Base-by-base conservation (phyloP, 148 eudicot genomes). In the Drosera capensis region DNA sequence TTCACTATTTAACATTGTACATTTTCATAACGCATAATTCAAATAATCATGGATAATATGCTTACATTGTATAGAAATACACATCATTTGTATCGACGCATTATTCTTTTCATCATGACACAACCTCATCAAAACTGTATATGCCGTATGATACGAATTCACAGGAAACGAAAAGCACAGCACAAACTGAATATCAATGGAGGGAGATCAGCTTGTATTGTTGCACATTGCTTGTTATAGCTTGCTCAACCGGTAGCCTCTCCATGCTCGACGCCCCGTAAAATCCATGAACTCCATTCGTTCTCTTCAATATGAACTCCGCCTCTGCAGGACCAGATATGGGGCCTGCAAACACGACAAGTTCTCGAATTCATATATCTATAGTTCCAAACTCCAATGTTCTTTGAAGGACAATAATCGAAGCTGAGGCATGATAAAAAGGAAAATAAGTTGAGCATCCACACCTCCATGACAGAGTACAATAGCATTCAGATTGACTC, bases 401-500 rank as follows among this genome's bases (percentile, higher is more conserved):
- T 4, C 4, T 3, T 28, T 28, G 31, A 28, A 3, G 31, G 9
- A 3, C 9, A 9, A 28, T 28, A 9, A 28, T 28, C 9, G 23
- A 30, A 11, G 4, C 30, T 1, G 7, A 23, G 40, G 2, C 43
- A 13, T 23, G 26, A 36, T 34, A 21, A 15, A 15, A 23, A 29
- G 20, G 35, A 23, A 12, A 19, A 12, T 30, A 31, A 35, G 17
- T 34, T 23, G 41, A 23, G 11, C 20, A 43, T 26, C 16, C n/a
- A 7, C 78, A 90, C 97, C 99, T 78, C 99, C 99, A 56, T 90
- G 99, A 66, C 99, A 90, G 30, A 90, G 88, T 58, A 90, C 75
- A 57, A 81, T 75, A 48, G 65, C 72, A 52, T 67, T 71, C 35
- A 76, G 74, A 56, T 80, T 85, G 55, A 78, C 74, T 39, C 56